Base-by-base conservation (phyloP, 2,329 filamentous ascomycete species). In the Alternaria longipes region DNA sequence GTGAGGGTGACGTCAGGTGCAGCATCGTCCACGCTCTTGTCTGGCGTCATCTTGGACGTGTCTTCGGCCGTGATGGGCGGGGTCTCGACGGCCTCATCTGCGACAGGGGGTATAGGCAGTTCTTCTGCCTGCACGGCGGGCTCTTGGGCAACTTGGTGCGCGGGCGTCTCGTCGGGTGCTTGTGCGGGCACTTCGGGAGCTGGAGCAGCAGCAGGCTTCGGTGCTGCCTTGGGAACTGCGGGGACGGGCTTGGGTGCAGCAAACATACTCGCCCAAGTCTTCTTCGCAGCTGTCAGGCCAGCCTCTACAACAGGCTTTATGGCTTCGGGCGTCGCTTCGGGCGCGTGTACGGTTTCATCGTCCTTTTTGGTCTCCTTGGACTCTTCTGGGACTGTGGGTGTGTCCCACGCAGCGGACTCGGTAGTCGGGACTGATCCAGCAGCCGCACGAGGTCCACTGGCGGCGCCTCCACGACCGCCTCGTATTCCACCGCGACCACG, bases 391-490 rank as follows among this genome's bases (percentile, higher is more conserved):
- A 65, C 59, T 34, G 71, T 72, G 47, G 83, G 78, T 62, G 84
- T 79, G 59, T 82, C 86, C 88, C 88, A 91, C 62, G 86, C 87
- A 62, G 81, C 77, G 14, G 90, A 90, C 74, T 94, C 91, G 65
- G 88, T 86, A 63, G 90, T 91, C 44, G 91, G 89, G 60, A 91
- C 83, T 59, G 89, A 90, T 86, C 82, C 87, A 54, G 71, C 64
- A 60, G 69, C 67, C 59, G 78, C 72, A 69, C 85, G 86, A 64
- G 87, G 80, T 68, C 88, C 89, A 77, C 91, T 91, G 65, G 88
- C 86, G 57, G 86, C 80, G 70, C 89, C 84, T 73, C 89, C 89
- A 74, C 89, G 88, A 68, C 81, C 81, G 73, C 90, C 89, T 70
- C 88, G 79, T 67, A 80, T 78, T 38, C 80, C 82, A 66, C 82